Evolutionary conservation across 1,284 basidiomycete species (phyloP), one percentile per base, ranked within the genome.

Genomic region (Boletus smithii): DNA sequence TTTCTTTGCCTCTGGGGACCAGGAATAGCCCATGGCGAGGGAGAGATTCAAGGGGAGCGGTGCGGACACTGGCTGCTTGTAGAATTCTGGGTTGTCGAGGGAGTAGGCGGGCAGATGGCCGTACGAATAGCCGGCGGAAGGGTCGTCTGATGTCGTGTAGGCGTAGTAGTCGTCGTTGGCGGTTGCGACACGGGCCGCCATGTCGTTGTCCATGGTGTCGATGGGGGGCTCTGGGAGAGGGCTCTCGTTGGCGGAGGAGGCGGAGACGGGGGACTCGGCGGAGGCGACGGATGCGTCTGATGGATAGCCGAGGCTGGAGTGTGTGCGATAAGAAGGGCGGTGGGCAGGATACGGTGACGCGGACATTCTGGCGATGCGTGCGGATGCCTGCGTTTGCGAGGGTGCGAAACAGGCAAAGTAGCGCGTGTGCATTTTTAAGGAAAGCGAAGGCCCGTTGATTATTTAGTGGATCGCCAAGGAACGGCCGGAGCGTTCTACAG

Each of bases 21-120:
- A 65, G 0, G 62, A 48, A 27, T 68, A 68, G 4, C 54, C 54
- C 64, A 69, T 67, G 2, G 63, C 61, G 38, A 61, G 24, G 2
- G 67, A 69, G 42, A 67, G 46, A 45, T 69, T 54, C 41, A 67
- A 33, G 24, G 67, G 66, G 0, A 65, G 44, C 10, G 66, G 64
- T 11, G 67, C 65, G 0, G 67, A 52, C 2, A 67, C 62, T 3
- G 67, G 66, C 44, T 69, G 63, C 36, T 69, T 68, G 55, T 67
- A 65, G 11, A 55, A 49, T 8, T 67, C 63, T 29, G 55, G 34
- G 18, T 29, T 49, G 20, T 65, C 62, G 6, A 50, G 13, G 13
- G 57, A 17, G 49, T 63, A 66, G 13, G 50, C 38, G 5, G 53
- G 43, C 8, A n/a, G n/a, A n/a, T 65, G 62, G 23, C 22, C 46